A percentile compares a stretch with the other conserved stretches of the same genome.
These are phyloP conservation scores for Chiua virens DNA, from an alignment of 768 basidiomycete species.

Conservation along the genomic window DNA sequence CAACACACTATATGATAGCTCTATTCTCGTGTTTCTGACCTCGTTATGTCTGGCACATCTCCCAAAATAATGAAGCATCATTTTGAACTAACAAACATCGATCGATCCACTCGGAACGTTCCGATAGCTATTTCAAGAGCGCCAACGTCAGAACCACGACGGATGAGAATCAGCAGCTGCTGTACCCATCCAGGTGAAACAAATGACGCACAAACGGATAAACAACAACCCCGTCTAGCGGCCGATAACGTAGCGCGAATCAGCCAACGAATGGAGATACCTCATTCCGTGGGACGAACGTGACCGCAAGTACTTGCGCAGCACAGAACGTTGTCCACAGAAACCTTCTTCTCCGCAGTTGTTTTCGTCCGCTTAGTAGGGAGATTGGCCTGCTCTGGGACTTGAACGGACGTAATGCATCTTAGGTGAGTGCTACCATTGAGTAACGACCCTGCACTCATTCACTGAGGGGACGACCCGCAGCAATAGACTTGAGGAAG, in stretches of 20 bases:
- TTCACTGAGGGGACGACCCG: no score
- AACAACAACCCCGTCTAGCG: not conserved
- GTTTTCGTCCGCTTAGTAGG: not conserved
- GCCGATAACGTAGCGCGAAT: not conserved
- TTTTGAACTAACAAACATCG: no score
- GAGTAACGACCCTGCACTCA: no score
- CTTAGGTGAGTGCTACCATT: not conserved
- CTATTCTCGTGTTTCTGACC: not conserved
- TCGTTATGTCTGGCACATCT: no score
- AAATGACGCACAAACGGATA: not conserved
- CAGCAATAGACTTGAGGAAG: no score
- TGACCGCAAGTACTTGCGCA: not conserved
- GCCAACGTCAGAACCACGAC: no score
- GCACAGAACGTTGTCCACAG: not conserved
- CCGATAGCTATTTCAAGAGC: not conserved
- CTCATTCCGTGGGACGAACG: no score
- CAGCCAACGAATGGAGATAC: not conserved
- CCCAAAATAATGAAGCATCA: no score
- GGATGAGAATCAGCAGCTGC: no score
- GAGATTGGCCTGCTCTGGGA: no score
- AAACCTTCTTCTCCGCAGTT: conserved; percentile 10
- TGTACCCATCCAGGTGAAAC: not conserved
- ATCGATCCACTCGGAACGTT: no score
- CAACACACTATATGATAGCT: not conserved
- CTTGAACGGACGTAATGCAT: conserved; percentile 1